Conservation (phyloP, 306 rosid genomes). For the Dryas octopetala region DNA sequence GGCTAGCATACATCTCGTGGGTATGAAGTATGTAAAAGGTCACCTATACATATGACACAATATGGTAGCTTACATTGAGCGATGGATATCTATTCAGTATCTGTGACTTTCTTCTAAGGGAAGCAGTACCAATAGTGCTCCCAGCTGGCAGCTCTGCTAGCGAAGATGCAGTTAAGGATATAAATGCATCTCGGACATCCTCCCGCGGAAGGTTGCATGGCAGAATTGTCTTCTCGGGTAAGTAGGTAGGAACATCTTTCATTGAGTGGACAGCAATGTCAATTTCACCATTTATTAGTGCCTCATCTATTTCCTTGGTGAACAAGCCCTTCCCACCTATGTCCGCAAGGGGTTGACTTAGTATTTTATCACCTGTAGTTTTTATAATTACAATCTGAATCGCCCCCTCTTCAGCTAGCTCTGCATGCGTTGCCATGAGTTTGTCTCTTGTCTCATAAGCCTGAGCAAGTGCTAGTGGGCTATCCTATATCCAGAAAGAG, state of each 20-base stretch:
- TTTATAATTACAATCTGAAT: slow-evolving; percentile 76
- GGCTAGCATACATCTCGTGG: neutral
- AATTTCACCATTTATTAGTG: slow-evolving; percentile 65
- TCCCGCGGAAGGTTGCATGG: slow-evolving; percentile 90
- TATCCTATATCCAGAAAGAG: slow-evolving; percentile 55
- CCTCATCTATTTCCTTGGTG: slow-evolving; percentile 93
- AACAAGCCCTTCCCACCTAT: slow-evolving; percentile 92
- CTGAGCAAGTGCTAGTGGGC: slow-evolving; percentile 93
- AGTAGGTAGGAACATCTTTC: slow-evolving; percentile 90
- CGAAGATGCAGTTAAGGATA: slow-evolving; percentile 67
- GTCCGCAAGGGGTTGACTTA: slow-evolving; percentile 80
- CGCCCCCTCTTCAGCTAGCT: slow-evolving; percentile 87
- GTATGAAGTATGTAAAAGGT: neutral
- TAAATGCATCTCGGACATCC: slow-evolving; percentile 91
- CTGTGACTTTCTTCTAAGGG: slow-evolving; percentile 87
- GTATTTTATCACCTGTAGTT: slow-evolving; percentile 88
- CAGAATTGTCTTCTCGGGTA: slow-evolving; percentile 71
- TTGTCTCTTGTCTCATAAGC: slow-evolving; percentile 86
- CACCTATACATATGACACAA: neutral
- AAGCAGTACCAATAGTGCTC: slow-evolving; percentile 82
- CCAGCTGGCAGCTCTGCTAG: slow-evolving; percentile 71
- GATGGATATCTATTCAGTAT: slow-evolving; percentile 76
- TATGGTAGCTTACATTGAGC: slow-evolving; percentile 50
- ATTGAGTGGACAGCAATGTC: slow-evolving; percentile 93
- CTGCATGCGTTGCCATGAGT: slow-evolving; percentile 69